Conservation (phyloP, 768 basidiomycete genomes). For the Tulasnella sp. region DNA sequence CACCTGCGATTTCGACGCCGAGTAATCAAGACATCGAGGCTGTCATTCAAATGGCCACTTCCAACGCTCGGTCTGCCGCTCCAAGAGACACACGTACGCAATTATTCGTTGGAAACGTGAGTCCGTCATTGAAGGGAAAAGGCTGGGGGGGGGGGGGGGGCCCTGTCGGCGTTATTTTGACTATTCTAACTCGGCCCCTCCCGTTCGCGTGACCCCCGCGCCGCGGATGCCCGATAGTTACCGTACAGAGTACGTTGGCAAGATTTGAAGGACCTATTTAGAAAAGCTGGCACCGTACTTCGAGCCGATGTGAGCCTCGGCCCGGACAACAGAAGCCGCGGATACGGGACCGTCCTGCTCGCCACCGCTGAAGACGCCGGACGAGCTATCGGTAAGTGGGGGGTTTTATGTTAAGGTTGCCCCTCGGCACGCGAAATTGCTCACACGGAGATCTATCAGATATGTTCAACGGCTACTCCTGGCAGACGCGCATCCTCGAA, state of each 20-base stretch:
- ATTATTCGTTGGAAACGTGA: conserved; percentile 92
- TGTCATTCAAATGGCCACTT: conserved; percentile 86
- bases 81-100: conserved; percentile 86
- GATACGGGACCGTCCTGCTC: conserved; percentile 89
- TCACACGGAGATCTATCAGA: conserved; percentile 42
- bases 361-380: conserved; percentile 93
- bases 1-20: not conserved
- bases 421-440: too few species aligned
- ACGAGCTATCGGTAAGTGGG: conserved; percentile 61
- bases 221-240: conserved; percentile 50
- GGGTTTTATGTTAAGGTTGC: too few species aligned
- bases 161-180: conserved; percentile 7
- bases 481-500: conserved; percentile 90
- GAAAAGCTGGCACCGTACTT: conserved; percentile 86
- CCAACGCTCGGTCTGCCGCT: conserved; percentile 48
- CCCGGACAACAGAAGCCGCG: conserved; percentile 87
- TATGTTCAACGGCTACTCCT: conserved; percentile 94
- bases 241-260: conserved; percentile 99
- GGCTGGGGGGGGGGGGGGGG: not conserved
- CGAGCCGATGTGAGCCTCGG: conserved; percentile 59
- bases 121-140: conserved; percentile 36
- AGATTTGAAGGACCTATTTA: conserved; percentile 96
- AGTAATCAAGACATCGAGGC: conserved; percentile 84
- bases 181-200: conserved; percentile 24
- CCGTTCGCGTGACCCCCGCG: conserved; percentile 6